Conservation (phyloP, 768 basidiomycete species). For the Russula dissimulans region DNA sequence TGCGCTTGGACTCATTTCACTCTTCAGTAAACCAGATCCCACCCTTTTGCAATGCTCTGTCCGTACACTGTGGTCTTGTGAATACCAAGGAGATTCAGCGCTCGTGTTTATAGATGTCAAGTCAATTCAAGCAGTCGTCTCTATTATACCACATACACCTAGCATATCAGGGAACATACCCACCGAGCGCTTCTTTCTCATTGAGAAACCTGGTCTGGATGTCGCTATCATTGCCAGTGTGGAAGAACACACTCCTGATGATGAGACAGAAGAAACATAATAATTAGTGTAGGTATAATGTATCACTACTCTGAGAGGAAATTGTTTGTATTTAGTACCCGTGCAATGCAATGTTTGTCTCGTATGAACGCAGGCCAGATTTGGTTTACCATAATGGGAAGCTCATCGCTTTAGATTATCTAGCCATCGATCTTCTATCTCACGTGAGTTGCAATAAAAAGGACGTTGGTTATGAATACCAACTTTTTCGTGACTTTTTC, state of each 20-base stretch:
- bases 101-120: neutral
- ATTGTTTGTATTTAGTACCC: too few relatives aligned
- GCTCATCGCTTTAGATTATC: too few relatives aligned
- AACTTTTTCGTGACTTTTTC: too few relatives aligned
- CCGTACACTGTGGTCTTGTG: neutral
- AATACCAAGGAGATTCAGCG: neutral
- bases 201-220: neutral
- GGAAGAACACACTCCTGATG: neutral
- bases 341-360: too few relatives aligned
- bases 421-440: too few relatives aligned
- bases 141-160: neutral
- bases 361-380: too few relatives aligned
- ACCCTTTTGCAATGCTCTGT: neutral
- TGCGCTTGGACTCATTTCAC: neutral
- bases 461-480: too few relatives aligned
- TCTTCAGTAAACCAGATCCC: neutral
- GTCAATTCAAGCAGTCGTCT: neutral
- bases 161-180: neutral
- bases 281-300: too few relatives aligned
- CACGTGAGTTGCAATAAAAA: too few relatives aligned
- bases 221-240: neutral
- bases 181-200: neutral
- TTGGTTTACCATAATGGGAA: too few relatives aligned
- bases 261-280: too few relatives aligned
- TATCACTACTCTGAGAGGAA: too few relatives aligned